phyloP scores from a whole-genome alignment of 257 asterid genomes.

The Fraxinus americana region DNA sequence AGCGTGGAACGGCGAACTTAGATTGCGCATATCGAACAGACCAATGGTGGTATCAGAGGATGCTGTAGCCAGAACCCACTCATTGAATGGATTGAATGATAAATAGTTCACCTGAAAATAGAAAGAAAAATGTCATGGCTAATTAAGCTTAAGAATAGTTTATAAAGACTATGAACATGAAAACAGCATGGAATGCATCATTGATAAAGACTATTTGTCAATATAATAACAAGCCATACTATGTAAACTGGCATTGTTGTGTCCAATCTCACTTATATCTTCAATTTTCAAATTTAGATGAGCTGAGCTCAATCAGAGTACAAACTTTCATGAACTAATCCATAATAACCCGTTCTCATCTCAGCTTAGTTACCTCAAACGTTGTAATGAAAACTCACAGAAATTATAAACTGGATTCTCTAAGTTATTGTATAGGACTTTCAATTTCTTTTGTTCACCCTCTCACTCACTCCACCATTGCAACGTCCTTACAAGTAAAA shows the following conservation, averaged over 20 bases:
- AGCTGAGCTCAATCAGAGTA: neutral
- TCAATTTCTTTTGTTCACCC: neutral
- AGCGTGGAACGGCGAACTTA: constrained; percentile 75
- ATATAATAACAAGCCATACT: neutral
- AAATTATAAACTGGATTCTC: neutral
- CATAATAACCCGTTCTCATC: neutral
- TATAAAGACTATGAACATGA: constrained; percentile 5
- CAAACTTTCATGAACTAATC: neutral
- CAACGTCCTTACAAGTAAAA: neutral
- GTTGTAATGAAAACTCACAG: neutral
- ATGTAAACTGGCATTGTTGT: neutral
- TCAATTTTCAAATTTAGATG: neutral
- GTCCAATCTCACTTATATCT: neutral
- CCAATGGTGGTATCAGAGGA: constrained; percentile 95
- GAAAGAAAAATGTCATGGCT: constrained; percentile 19
- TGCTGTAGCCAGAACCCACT: constrained; percentile 93
- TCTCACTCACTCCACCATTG: constrained; percentile 5
- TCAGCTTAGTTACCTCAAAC: constrained; percentile 2
- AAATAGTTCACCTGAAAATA: constrained; percentile 78
- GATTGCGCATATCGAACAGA: constrained; percentile 81
- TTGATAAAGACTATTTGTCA: neutral
- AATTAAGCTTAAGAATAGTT: constrained; percentile 11
- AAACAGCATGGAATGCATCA: constrained; percentile 11
- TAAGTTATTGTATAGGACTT: neutral
- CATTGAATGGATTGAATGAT: constrained; percentile 87